These are phyloP conservation scores for Aristolochia californica DNA, from an alignment of 164 flowering plant species.

Conservation along the genomic window DNA sequence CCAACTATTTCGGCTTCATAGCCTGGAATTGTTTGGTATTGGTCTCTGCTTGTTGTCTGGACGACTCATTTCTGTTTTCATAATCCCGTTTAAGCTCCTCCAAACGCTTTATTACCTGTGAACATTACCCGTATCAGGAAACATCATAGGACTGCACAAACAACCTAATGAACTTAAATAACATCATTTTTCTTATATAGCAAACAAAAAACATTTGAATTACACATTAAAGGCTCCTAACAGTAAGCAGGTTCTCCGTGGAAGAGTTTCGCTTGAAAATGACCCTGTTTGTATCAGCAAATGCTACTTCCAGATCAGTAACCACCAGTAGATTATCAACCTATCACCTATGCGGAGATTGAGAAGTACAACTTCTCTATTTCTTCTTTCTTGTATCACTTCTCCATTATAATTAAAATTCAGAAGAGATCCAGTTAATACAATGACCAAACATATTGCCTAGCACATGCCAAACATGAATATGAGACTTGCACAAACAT, in stretches of 20 bases:
- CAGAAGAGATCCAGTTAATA: no score
- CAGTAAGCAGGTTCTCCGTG: not conserved
- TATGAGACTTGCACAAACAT: no score
- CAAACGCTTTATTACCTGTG: constrained; percentile 20
- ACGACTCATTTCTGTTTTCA: constrained; percentile 12
- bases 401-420: no score
- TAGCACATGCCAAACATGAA: no score
- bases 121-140: not conserved
- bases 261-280: not conserved
- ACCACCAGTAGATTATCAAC: no score
- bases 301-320: no score
- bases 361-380: no score
- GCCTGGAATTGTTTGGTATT: constrained; percentile 8
- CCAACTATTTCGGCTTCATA: constrained; percentile 5
- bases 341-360: no score
- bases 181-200: not conserved
- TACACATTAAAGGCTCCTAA: not conserved
- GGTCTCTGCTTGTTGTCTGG: constrained; percentile 10
- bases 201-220: not conserved
- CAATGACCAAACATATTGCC: no score
- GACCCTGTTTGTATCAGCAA: no score
- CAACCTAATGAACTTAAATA: not conserved
- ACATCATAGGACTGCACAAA: not conserved
- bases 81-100: constrained; percentile 25
- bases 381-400: no score